Conservation (phyloP, 148 eudicot species). For the Vaccinium corymbosum region DNA sequence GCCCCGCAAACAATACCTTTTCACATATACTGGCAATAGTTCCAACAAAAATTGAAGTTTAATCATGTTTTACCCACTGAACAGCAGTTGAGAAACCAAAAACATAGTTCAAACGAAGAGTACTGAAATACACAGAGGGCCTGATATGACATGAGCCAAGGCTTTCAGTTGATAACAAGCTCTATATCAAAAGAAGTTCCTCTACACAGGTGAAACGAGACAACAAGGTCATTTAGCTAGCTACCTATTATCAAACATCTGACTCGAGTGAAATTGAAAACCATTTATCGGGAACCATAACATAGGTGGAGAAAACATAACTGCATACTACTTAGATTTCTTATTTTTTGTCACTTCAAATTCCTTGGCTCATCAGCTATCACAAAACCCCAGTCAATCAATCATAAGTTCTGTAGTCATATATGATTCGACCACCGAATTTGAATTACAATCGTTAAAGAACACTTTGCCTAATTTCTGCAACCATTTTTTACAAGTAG, state of each 20-base stretch:
- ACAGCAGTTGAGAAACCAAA: background rate
- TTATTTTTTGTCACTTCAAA: background rate
- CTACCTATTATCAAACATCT: background rate
- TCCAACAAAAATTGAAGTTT: background rate
- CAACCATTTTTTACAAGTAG: background rate
- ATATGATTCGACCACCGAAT: background rate
- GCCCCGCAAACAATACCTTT: background rate
- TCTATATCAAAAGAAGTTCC: background rate
- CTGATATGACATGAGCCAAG: background rate
- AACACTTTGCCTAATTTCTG: background rate
- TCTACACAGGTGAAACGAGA: background rate
- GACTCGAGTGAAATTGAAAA: background rate
- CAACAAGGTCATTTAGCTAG: background rate
- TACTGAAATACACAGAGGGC: background rate
- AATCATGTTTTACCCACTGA: background rate
- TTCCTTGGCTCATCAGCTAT: background rate
- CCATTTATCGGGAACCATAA: background rate
- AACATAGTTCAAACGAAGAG: background rate
- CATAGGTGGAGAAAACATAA: background rate
- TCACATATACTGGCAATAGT: background rate
- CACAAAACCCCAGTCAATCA: background rate
- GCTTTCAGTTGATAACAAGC: background rate
- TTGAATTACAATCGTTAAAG: background rate
- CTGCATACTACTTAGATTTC: background rate
- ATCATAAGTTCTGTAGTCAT: background rate